Evolutionary conservation across 106 monocot species (phyloP), one percentile per base, ranked within the genome.

Genomic region (Dendrobium chrysotoxum): DNA sequence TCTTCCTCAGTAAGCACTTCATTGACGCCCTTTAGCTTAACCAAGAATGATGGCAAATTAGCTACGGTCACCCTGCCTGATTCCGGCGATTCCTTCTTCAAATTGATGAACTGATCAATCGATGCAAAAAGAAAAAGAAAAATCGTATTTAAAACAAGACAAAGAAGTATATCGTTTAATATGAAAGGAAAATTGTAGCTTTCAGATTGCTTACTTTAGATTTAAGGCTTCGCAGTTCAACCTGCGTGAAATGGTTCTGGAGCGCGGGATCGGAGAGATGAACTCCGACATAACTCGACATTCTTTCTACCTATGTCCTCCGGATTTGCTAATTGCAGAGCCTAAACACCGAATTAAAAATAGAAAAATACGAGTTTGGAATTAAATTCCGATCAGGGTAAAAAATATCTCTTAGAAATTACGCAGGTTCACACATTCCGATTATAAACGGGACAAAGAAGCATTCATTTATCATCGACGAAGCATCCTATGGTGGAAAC

Each of bases 181-280:
- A 45, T 81, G 55, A 75, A 64, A 40, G 17, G 7, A 53, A 73
- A 23, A 35, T 23, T 41, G 18, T 16, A 25, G 20, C 20, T 79
- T 84, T 58, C 53, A 79, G 23, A 80, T 85, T 28, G 47, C 86
- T 86, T 81, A 95, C 92, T 76, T 88, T 92, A 78, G 91, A 87
- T 84, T 87, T 93, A 30, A 96, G 95, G 50, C 84, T 54, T 41
- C 93, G 86, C 46, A 95, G 93, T 82, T 95, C 93, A 74, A 95
- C 91, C 81, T 95, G 95, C 12, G 95, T 93, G 86, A 95, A 95
- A 35, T 95, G 95, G 86, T 81, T 91, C 80, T 96, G 96, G 21
- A 96, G 93, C 88, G 85, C 86, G 4, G 91, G 89, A 91, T 91
- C 93, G 28, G 96, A 96, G 76, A 96, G 89, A 20, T 93, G 76